These are phyloP conservation scores for Chaetomiaceae sp. DNA, from an alignment of 2,329 filamentous ascomycete species.

Conservation along the genomic window DNA sequence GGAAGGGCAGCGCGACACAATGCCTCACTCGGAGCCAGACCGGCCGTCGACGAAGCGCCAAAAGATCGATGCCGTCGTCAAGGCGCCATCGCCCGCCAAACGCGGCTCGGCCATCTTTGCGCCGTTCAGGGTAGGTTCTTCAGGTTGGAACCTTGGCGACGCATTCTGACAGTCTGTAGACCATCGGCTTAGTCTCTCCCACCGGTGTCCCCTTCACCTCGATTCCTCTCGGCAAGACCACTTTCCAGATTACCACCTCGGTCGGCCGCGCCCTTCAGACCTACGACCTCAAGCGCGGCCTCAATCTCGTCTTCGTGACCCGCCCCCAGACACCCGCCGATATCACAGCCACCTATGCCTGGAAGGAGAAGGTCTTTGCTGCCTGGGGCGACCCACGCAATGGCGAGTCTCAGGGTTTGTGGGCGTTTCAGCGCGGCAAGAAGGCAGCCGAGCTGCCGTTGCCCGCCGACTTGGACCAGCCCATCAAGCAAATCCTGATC, in stretches of 20 bases:
- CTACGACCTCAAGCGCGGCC: conserved; percentile 84
- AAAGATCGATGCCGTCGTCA: conserved; percentile 50
- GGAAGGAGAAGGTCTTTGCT: conserved; percentile 83
- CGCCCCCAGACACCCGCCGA: conserved; percentile 79
- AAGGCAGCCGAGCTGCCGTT: conserved; percentile 71
- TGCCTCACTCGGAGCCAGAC: conserved; percentile 57
- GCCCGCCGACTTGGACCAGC: conserved; percentile 61
- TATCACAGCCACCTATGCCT: conserved; percentile 83
- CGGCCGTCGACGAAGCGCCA: conserved; percentile 71
- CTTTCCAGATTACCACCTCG: conserved; percentile 95
- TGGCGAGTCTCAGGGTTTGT: conserved; percentile 63
- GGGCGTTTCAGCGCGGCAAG: conserved; percentile 89
- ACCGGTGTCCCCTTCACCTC: conserved; percentile 87
- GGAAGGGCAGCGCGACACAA: conserved; percentile 30
- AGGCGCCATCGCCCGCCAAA: conserved; percentile 16
- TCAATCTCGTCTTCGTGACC: conserved; percentile 91
- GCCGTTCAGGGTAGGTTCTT: conserved; percentile 71
- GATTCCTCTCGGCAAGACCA: conserved; percentile 84
- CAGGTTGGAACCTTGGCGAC: not conserved
- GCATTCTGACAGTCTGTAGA: conserved; percentile 47
- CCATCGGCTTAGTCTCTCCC: conserved; percentile 87
- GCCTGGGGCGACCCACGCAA: conserved; percentile 69
- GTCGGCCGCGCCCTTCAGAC: conserved; percentile 88
- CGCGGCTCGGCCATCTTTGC: conserved; percentile 78
- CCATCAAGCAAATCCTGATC: conserved; percentile 71